Evolutionary conservation across 2,329 filamentous ascomycete genomes (phyloP).

Genomic region (Dactylellina leptospora): DNA sequence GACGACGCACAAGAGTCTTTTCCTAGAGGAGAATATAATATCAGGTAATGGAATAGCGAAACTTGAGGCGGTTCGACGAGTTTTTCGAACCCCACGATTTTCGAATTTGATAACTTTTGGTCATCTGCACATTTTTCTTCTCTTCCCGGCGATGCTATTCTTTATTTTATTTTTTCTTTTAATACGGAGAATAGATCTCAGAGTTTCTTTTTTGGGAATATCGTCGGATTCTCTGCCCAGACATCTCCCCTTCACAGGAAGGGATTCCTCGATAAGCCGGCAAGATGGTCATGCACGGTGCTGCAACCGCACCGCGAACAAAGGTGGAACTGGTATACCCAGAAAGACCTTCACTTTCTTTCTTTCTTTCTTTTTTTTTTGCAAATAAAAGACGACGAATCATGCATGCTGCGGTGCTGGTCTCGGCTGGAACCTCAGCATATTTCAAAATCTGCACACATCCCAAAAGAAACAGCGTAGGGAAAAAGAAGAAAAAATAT

Average conservation of each 20-base stretch:
- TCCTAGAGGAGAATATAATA: conserved; percentile 22
- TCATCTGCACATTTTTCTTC: conserved; percentile 24
- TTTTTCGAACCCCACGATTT: conserved; percentile 28
- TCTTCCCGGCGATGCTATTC: conserved; percentile 8
- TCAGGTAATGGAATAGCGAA: conserved; percentile 46
- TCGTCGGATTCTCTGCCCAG: no score
- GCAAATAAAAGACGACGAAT: conserved; percentile 11
- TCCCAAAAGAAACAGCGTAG: background rate
- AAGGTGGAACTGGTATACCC: conserved; percentile 25
- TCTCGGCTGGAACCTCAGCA: conserved; percentile 34
- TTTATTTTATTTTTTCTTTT: conserved; percentile 18
- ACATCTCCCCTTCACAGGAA: conserved; percentile 26
- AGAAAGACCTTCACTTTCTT: background rate
- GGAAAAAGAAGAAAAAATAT: conserved; percentile 10
- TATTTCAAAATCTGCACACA: conserved; percentile 3
- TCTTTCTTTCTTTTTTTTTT: background rate
- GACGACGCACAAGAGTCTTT: conserved; percentile 4
- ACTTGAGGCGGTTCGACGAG: conserved; percentile 12
- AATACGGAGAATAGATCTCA: background rate
- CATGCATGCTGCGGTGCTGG: conserved; percentile 12
- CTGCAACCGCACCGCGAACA: conserved; percentile 20
- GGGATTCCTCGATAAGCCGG: conserved; percentile 52
- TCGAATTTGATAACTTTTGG: conserved; percentile 5
- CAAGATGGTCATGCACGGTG: conserved; percentile 25
- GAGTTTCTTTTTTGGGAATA: background rate